Evolutionary conservation across 768 basidiomycete species (phyloP).

Genomic region (Pulveroboletus sp.): DNA sequence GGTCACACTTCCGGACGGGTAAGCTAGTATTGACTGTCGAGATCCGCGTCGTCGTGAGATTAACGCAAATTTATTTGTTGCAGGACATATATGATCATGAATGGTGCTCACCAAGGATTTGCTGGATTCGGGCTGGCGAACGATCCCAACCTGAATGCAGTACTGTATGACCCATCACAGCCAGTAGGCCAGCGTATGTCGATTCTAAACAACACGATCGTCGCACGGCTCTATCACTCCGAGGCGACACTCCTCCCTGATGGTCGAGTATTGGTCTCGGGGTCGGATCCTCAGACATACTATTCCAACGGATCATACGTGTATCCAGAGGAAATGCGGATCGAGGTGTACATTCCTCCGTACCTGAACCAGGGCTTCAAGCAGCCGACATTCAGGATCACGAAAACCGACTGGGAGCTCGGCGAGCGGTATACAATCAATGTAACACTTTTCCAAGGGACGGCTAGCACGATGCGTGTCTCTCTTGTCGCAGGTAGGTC

Average conservation of each 20-base stretch:
- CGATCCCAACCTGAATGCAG: conserved; percentile 57
- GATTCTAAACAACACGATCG: conserved; percentile 60
- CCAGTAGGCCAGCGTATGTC: conserved; percentile 60
- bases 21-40: not conserved
- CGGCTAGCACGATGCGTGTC: conserved; percentile 46
- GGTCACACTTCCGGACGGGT: conserved; percentile 52
- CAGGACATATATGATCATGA: conserved; percentile 73
- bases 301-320: conserved; percentile 34
- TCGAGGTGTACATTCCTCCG: conserved; percentile 80
- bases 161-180: conserved; percentile 65
- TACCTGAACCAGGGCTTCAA: conserved; percentile 63
- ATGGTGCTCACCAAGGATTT: conserved; percentile 65
- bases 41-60: not conserved
- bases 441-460: conserved; percentile 37
- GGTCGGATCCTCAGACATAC: conserved; percentile 63
- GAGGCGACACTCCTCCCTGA: conserved; percentile 72
- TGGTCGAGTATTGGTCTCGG: conserved; percentile 70
- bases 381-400: conserved; percentile 60
- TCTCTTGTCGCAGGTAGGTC: conserved; percentile 61
- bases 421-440: conserved; percentile 50
- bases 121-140: conserved; percentile 70
- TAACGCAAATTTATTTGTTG: conserved; percentile 25
- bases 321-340: conserved; percentile 75
- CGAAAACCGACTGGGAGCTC: conserved; percentile 59
- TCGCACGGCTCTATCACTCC: conserved; percentile 76